Percentiles rank a stretch among this genome's conserved stretches.
phyloP scores from a whole-genome alignment of 345 rosid genomes.

The Dovyalis caffra region DNA sequence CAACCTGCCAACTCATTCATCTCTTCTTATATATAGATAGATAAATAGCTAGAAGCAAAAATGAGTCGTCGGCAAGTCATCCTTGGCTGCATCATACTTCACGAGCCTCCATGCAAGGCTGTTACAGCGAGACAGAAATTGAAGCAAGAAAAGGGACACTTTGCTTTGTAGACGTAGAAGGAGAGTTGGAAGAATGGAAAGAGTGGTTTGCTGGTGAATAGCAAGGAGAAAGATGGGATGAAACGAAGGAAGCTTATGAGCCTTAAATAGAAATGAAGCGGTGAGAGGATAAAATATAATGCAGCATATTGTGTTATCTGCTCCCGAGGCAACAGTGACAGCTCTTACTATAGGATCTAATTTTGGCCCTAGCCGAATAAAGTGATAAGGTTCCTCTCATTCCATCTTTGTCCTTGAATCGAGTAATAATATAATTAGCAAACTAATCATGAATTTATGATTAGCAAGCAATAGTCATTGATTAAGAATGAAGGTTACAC shows the following conservation, averaged over 20 bases:
- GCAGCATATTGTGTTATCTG: not conserved
- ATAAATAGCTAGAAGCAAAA: not conserved
- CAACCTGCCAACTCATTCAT: conserved; percentile 37
- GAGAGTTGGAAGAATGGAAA: not conserved
- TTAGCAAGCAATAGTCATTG: too few relatives aligned
- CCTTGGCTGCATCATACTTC: conserved; percentile 50
- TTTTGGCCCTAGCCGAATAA: conserved; percentile 1
- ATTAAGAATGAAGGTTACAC: too few relatives aligned
- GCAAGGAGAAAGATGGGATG: not conserved
- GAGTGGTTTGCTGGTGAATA: not conserved
- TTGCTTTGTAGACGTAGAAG: not conserved
- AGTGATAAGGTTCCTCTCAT: not conserved
- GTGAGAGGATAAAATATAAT: not conserved
- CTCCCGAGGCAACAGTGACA: conserved; percentile 20
- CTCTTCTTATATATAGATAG: not conserved
- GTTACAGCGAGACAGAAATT: conserved; percentile 8
- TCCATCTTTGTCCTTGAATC: not conserved
- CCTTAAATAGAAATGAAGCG: conserved; percentile 15
- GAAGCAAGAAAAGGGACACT: not conserved
- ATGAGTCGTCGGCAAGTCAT: conserved; percentile 49
- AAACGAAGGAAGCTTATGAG: not conserved
- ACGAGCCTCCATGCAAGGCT: conserved; percentile 30
- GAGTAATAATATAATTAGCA: not conserved
- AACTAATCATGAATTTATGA: not conserved
- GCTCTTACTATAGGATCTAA: not conserved